Base-by-base conservation (phyloP, 139 green algal genomes). In the Chlorella sp. region DNA sequence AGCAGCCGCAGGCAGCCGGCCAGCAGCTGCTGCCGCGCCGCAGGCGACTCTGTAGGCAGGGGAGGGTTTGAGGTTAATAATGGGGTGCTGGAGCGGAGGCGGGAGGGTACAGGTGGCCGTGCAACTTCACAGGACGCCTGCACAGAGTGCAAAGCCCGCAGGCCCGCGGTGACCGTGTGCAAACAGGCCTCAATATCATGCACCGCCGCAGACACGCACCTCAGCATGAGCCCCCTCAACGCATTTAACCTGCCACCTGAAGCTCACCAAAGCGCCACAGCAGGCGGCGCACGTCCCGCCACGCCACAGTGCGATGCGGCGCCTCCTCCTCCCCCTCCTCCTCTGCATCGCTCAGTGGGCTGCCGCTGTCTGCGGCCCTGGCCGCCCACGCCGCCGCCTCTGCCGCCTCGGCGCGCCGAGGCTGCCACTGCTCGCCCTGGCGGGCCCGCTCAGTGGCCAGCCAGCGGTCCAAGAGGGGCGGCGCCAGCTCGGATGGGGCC, bases 1-100 rank as follows among this genome's bases (percentile, higher is more conserved):
- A 96, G 85, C 76, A 96, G 86, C 36, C 84, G 76, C 64, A 93
- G 69, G 82, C 80, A 85, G 30, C 88, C 91, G 20, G 91, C 69
- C 30, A 92, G 73, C 28, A 96, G 85, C 81, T 89, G 56, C 82
- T 84, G 89, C 69, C 86, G 62, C 5, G 86, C 83, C 26, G 48
- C 68, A 8, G 48, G 51, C 13, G 80, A 84, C 56, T 82, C 88
- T 88, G 87, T 2, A 16, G 34, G 40, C 32, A 30, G 2, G 14
- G 38, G 56, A 20, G n/a, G 28, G 17, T 20, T 38, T 17, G 14
- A 36, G 56, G 36, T n/a, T 7, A 54, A 54, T 11, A 60, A 16
- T 60, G 22, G 14, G 51, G 51, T 26, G 51, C 11, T n/a, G n/a
- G n/a, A n/a, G n/a, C n/a, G n/a, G 16, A 60, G 51, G 51, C 51